These are phyloP conservation scores for Aspergillus bertholletiae DNA, from an alignment of 495 filamentous ascomycete species.

Conservation along the genomic window DNA sequence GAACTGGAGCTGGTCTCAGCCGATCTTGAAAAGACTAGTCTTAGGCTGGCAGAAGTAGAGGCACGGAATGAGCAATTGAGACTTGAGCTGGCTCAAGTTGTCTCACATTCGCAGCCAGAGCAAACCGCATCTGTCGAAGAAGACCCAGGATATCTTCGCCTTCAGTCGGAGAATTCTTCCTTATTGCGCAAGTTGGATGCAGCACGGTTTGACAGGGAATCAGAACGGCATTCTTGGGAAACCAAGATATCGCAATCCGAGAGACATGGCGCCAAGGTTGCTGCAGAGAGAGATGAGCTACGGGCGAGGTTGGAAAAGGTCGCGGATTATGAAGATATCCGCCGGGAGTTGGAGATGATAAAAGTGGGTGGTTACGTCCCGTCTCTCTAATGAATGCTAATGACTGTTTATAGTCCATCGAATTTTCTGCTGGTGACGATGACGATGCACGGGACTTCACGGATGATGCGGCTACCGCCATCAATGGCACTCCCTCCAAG, in stretches of 20 bases:
- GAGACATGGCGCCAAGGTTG: constrained; percentile 43
- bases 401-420: constrained; percentile 62
- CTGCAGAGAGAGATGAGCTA: constrained; percentile 72
- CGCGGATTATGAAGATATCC: constrained; percentile 94
- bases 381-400: constrained; percentile 7
- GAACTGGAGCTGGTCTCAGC: constrained; percentile 91
- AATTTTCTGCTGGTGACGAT: constrained; percentile 88
- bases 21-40: constrained; percentile 85
- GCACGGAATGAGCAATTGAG: constrained; percentile 91
- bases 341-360: constrained; percentile 90
- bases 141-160: constrained; percentile 78
- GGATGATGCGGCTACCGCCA: constrained; percentile 25
- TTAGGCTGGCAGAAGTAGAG: constrained; percentile 86
- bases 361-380: constrained; percentile 48
- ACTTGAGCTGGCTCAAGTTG: constrained; percentile 83
- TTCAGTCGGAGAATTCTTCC: constrained; percentile 89
- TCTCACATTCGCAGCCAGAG: constrained; percentile 66
- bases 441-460: constrained; percentile 50
- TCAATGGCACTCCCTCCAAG: constrained; percentile 54
- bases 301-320: constrained; percentile 80
- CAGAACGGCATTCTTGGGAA: constrained; percentile 68
- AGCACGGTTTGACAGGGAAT: constrained; percentile 74
- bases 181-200: constrained; percentile 84
- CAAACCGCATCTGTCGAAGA: constrained; percentile 64
- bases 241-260: constrained; percentile 56